Conservation (phyloP, 2,329 filamentous ascomycete species). For the Zymoseptoria pseudotritici region DNA sequence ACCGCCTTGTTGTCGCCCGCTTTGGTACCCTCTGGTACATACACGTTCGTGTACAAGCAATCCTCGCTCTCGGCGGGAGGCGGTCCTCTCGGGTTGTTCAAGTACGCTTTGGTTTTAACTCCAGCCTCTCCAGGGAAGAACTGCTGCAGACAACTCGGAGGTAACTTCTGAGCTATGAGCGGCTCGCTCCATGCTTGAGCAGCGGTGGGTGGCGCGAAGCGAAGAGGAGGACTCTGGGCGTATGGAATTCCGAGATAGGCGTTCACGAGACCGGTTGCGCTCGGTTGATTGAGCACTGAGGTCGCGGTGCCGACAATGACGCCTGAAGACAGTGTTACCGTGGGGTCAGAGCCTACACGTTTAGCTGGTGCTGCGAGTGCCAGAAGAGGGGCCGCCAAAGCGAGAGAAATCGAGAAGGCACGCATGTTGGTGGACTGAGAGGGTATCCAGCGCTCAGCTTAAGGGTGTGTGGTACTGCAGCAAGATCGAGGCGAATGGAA, state of each 20-base stretch:
- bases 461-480: no score
- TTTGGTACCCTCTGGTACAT: conserved; percentile 8
- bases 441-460: no score
- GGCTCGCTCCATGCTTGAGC: conserved; percentile 6
- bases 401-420: not conserved
- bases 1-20: conserved; percentile 10
- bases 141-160: conserved; percentile 18
- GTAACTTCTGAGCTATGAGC: conserved; percentile 7
- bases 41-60: conserved; percentile 16
- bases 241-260: conserved; percentile 17
- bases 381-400: not conserved
- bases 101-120: conserved; percentile 4
- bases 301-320: conserved; percentile 15
- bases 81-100: conserved; percentile 13
- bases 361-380: not conserved
- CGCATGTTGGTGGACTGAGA: not conserved
- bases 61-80: conserved; percentile 14
- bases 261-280: conserved; percentile 9
- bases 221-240: conserved; percentile 11
- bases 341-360: conserved; percentile 3
- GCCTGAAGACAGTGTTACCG: conserved; percentile 14
- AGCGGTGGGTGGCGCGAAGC: conserved; percentile 15
- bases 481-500: no score
- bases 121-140: conserved; percentile 8
- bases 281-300: conserved; percentile 10